Conservation (phyloP, 805 yeast species). For the Peterozyma toletana region DNA sequence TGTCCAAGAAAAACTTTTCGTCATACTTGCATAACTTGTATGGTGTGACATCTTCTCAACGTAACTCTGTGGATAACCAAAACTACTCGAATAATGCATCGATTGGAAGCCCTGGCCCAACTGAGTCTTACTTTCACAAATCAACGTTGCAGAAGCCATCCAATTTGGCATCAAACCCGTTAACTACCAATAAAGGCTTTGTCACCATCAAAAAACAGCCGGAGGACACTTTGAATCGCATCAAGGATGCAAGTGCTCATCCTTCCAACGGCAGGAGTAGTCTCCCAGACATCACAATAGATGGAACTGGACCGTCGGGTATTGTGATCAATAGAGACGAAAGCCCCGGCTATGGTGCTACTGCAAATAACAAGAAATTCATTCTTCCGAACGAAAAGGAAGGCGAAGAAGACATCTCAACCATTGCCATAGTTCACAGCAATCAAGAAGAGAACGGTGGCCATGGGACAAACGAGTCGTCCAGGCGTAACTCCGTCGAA, state of each 20-base stretch:
- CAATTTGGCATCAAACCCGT: slow-evolving; percentile 65
- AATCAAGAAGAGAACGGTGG: neutral
- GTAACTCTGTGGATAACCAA: slow-evolving; percentile 31
- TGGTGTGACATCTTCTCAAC: slow-evolving; percentile 26
- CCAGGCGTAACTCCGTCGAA: slow-evolving; percentile 3
- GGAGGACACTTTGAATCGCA: slow-evolving; percentile 11
- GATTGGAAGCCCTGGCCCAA: neutral
- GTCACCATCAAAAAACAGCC: slow-evolving; percentile 65
- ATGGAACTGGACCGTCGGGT: neutral
- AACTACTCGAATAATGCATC: neutral
- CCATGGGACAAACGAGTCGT: too few relatives aligned
- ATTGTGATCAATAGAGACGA: slow-evolving; percentile 1
- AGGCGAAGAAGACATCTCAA: slow-evolving; percentile 7
- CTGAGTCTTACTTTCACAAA: slow-evolving; percentile 3
- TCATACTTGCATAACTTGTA: slow-evolving; percentile 61
- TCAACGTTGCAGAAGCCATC: slow-evolving; percentile 36
- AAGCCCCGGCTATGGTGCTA: slow-evolving; percentile 7
- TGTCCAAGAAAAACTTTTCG: slow-evolving; percentile 61
- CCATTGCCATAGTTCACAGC: neutral
- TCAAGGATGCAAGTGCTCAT: slow-evolving; percentile 5
- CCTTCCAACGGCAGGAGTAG: neutral
- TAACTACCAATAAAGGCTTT: slow-evolving; percentile 55
- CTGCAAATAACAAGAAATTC: slow-evolving; percentile 6
- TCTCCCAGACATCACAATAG: neutral
- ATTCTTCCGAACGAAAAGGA: slow-evolving; percentile 6